Percentiles rank a stretch among this genome's conserved stretches.
Evolutionary conservation across 1,139 yeast species (phyloP).

Genomic region (Lodderomyces theae): DNA sequence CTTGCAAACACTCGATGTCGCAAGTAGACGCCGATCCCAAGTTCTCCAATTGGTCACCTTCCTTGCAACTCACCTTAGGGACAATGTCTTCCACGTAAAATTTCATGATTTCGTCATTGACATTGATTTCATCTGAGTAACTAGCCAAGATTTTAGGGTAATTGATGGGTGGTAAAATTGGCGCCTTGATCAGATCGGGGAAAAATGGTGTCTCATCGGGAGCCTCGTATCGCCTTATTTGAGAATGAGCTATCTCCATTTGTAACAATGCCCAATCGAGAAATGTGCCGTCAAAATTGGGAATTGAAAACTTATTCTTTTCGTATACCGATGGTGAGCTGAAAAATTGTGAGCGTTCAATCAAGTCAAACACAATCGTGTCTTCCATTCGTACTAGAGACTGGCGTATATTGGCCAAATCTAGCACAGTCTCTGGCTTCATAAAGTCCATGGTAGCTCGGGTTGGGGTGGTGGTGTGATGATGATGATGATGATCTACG

Average conservation of each 20-base stretch:
- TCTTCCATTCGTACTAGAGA: conserved; percentile 93
- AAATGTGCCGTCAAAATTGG: conserved; percentile 75
- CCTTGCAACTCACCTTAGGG: conserved; percentile 65
- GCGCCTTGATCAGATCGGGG: conserved; percentile 60
- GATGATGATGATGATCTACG: too few relatives aligned
- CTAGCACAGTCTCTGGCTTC: conserved; percentile 78
- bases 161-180: conserved; percentile 74
- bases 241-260: conserved; percentile 76
- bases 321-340: conserved; percentile 75
- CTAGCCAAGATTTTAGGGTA: conserved; percentile 78
- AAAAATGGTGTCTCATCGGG: conserved; percentile 96
- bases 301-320: conserved; percentile 54
- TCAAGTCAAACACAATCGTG: conserved; percentile 85
- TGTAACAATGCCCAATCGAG: conserved; percentile 82
- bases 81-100: conserved; percentile 70
- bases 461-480: neutral
- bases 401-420: conserved; percentile 76
- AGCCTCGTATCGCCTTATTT: conserved; percentile 85
- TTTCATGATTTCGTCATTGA: conserved; percentile 64
- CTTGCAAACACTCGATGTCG: conserved; percentile 85
- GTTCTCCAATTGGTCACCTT: conserved; percentile 81
- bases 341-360: conserved; percentile 88
- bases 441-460: conserved; percentile 75
- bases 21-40: conserved; percentile 81
- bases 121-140: conserved; percentile 72